Evolutionary conservation across 164 flowering plant species (phyloP).

Genomic region (Platanus orientalis): DNA sequence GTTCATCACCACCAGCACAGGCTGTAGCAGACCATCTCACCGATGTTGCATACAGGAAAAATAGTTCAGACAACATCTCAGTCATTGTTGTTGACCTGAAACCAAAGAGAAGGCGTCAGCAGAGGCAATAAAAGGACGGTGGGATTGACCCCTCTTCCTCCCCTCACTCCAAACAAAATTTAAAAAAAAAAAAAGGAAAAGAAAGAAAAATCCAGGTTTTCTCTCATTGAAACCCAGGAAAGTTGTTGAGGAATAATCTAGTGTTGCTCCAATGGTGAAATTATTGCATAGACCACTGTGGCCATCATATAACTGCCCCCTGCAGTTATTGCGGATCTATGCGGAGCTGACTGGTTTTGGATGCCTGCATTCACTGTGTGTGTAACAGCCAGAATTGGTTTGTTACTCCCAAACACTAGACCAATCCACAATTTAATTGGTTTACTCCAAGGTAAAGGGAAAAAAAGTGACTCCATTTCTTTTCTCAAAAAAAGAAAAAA

Average conservation of each 20-base stretch:
- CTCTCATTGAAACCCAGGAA: too few relatives aligned
- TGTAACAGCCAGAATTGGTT: background rate
- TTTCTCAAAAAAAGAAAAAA: too few relatives aligned
- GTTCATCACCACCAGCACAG: conserved; percentile 40
- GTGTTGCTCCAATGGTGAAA: background rate
- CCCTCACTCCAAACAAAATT: background rate
- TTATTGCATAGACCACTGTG: background rate
- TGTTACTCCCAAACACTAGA: conserved; percentile 11
- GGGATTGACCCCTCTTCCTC: background rate
- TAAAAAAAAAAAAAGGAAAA: too few relatives aligned
- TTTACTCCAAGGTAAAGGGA: conserved; percentile 6
- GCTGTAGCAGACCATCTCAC: conserved; percentile 54
- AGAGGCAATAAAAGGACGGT: conserved; percentile 19
- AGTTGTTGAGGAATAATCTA: background rate
- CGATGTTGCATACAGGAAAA: conserved; percentile 48
- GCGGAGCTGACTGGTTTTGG: background rate
- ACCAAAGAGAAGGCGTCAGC: conserved; percentile 38
- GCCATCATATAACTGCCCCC: background rate
- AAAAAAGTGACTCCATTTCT: background rate
- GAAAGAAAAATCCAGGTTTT: too few relatives aligned
- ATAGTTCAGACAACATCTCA: conserved; percentile 61
- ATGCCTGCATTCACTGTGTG: background rate
- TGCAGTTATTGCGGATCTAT: background rate
- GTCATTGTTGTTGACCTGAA: conserved; percentile 63
- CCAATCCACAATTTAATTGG: conserved; percentile 20